These are phyloP conservation scores for Haplosporangium gracile DNA, from an alignment of 192 early-diverging fungal genomes.

Conservation along the genomic window DNA sequence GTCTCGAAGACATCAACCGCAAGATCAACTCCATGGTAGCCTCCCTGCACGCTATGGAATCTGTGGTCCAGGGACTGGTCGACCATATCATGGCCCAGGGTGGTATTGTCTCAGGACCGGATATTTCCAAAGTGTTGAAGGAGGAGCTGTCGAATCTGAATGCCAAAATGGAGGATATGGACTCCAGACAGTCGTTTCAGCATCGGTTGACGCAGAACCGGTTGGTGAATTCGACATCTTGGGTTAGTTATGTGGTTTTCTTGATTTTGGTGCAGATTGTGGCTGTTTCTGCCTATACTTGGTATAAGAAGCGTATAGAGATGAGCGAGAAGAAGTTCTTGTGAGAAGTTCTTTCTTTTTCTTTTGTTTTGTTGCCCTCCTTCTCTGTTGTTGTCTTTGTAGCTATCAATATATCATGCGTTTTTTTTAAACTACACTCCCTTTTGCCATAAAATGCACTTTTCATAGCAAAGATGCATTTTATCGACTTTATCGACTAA, in stretches of 20 bases:
- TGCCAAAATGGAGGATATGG: constrained; percentile 55
- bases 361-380: not conserved
- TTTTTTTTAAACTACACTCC: too few relatives aligned
- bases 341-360: constrained; percentile 2
- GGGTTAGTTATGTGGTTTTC: constrained; percentile 44
- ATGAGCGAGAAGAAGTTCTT: constrained; percentile 55
- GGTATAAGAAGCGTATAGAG: constrained; percentile 48
- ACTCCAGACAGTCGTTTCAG: constrained; percentile 40
- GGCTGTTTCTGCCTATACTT: constrained; percentile 36
- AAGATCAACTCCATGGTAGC: constrained; percentile 35
- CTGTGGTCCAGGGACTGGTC: constrained; percentile 50
- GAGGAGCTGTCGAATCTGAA: constrained; percentile 43
- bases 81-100: constrained; percentile 41
- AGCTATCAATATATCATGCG: too few relatives aligned
- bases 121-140: constrained; percentile 42
- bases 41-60: constrained; percentile 52
- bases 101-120: not conserved
- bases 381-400: not conserved
- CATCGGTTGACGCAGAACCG: constrained; percentile 47
- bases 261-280: constrained; percentile 44
- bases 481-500: too few relatives aligned
- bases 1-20: constrained; percentile 33
- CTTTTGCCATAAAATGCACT: too few relatives aligned
- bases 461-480: too few relatives aligned
- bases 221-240: constrained; percentile 41